These are phyloP conservation scores for Globisporangium yorkense DNA, from an alignment of 352 stramenopile species.

Conservation along the genomic window DNA sequence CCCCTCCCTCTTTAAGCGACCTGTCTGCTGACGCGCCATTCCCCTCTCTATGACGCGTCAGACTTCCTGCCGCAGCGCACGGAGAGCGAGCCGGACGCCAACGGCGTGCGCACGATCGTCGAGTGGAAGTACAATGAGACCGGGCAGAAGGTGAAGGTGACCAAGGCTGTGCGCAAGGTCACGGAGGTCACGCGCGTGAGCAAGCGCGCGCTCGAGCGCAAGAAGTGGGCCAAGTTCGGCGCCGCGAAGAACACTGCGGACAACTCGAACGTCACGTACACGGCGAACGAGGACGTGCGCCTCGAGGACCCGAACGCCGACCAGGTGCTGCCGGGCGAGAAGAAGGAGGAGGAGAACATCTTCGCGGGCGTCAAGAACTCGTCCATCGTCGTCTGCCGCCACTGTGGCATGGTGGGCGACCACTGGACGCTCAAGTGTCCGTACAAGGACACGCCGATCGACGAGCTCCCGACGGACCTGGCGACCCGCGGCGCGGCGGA, in stretches of 20 bases:
- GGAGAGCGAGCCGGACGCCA: constrained; percentile 75
- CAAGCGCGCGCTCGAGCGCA: constrained; percentile 79
- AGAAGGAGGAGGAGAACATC: constrained; percentile 88
- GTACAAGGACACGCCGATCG: constrained; percentile 85
- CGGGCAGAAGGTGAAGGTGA: constrained; percentile 89
- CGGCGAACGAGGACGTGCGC: constrained; percentile 71
- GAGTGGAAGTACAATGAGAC: constrained; percentile 88
- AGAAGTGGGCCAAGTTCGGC: constrained; percentile 84
- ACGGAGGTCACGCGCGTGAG: constrained; percentile 77
- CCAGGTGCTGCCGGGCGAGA: constrained; percentile 80
- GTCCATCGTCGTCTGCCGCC: constrained; percentile 85
- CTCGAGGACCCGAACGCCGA: constrained; percentile 86
- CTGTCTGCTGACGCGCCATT: background rate
- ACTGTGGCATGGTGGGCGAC: constrained; percentile 88
- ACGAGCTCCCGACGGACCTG: constrained; percentile 72
- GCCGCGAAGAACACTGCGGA: constrained; percentile 60
- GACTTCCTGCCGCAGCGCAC: constrained; percentile 76
- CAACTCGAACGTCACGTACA: constrained; percentile 86
- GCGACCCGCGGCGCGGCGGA: constrained; percentile 39
- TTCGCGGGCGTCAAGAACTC: constrained; percentile 85
- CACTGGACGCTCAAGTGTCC: constrained; percentile 90
- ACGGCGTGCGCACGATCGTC: constrained; percentile 82
- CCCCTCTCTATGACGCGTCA: constrained; percentile 1
- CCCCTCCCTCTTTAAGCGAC: background rate
- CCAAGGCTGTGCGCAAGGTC: constrained; percentile 87